Conservation (phyloP, 176 grass and related monocot genomes). For the Hordeum vulgare region DNA sequence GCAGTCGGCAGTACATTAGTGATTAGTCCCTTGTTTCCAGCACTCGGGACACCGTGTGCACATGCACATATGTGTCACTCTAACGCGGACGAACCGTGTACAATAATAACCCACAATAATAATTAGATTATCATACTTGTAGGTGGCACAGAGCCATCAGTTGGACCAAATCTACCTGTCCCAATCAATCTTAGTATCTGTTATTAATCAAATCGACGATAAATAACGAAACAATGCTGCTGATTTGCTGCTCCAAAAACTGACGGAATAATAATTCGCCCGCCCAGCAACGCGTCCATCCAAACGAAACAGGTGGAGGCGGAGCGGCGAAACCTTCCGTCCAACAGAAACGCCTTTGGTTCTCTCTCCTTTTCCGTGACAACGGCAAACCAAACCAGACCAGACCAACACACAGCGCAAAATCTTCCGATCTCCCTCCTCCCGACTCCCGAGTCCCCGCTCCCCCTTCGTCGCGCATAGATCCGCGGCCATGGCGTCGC, state of each 20-base stretch:
- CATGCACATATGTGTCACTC: background rate
- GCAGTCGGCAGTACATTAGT: background rate
- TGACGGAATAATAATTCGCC: background rate
- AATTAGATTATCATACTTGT: background rate
- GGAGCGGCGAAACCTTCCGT: background rate
- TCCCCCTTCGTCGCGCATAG: background rate
- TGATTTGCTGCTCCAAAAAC: background rate
- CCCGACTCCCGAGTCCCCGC: background rate
- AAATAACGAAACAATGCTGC: background rate
- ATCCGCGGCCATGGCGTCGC: slow-evolving; percentile 67
- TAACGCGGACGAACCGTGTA: background rate
- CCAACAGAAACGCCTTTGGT: background rate
- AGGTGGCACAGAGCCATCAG: background rate
- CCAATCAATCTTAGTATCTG: background rate
- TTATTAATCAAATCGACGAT: background rate
- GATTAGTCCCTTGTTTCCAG: background rate
- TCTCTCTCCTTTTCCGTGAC: background rate
- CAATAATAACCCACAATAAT: background rate
- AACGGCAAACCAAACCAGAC: background rate
- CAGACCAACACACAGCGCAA: background rate
- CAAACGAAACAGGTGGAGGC: background rate
- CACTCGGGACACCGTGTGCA: background rate
- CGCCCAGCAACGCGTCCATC: background rate
- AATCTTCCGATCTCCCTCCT: background rate
- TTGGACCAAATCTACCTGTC: background rate